A percentile compares a stretch with the other conserved stretches of the same genome.
phyloP scores from a whole-genome alignment of 2,329 filamentous ascomycete genomes.

The Truncatella angustata region DNA sequence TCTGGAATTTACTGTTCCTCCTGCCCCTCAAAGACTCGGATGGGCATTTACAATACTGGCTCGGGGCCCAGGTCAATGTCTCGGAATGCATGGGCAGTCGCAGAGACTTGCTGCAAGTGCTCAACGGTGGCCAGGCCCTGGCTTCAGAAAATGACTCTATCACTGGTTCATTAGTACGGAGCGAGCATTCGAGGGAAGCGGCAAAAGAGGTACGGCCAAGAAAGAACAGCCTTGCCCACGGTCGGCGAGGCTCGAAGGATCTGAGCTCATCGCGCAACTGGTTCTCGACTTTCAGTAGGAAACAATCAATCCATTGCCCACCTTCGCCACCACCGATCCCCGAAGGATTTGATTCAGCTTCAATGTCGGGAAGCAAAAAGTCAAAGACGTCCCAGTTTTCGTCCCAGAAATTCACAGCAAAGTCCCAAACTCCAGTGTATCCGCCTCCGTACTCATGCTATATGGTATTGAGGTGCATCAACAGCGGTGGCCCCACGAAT shows the following conservation, averaged over 20 bases:
- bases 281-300: conserved; percentile 10
- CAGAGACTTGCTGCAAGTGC: conserved; percentile 48
- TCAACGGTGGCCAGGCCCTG: conserved; percentile 37
- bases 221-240: conserved; percentile 10
- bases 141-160: conserved; percentile 26
- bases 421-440: conserved; percentile 12
- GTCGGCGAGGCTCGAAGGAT: conserved; percentile 8
- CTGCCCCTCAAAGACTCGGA: conserved; percentile 48
- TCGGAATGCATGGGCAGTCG: conserved; percentile 50
- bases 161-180: conserved; percentile 16
- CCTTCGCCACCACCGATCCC: conserved; percentile 12
- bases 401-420: conserved; percentile 12
- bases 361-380: not conserved
- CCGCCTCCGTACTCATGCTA: conserved; percentile 28
- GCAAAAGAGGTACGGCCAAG: conserved; percentile 7
- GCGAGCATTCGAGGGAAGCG: conserved; percentile 3
- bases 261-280: conserved; percentile 8
- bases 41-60: conserved; percentile 49
- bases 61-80: conserved; percentile 58
- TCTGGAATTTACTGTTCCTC: conserved; percentile 56
- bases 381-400: conserved; percentile 12
- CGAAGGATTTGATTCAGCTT: not conserved
- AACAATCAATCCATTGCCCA: not conserved
- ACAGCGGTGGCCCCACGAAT: not conserved
- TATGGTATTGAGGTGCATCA: conserved; percentile 25